Conservation (phyloP, 805 yeast genomes). For the Starmerella tilneyi region DNA sequence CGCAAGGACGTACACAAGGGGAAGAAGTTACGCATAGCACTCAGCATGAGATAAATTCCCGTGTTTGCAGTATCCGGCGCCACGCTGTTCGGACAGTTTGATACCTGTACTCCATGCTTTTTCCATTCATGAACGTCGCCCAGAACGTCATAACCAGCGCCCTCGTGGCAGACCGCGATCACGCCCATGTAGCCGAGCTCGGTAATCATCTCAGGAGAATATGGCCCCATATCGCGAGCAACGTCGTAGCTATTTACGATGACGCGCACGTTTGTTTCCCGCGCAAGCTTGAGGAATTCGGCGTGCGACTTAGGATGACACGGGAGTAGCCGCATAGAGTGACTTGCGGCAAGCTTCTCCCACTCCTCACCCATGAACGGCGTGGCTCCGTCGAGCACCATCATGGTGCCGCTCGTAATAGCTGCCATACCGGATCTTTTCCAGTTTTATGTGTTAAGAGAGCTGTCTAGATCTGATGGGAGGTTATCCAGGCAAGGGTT, state of each 20-base stretch:
- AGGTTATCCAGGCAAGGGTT: too few species aligned
- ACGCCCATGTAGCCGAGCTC: constrained; percentile 13
- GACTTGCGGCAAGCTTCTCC: constrained; percentile 12
- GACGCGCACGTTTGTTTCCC: constrained; percentile 12
- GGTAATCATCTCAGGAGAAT: constrained; percentile 18
- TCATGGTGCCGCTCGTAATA: not conserved
- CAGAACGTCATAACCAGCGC: constrained; percentile 50
- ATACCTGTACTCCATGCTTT: constrained; percentile 37
- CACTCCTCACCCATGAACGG: constrained; percentile 11
- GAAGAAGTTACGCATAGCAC: constrained; percentile 41
- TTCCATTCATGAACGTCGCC: constrained; percentile 37
- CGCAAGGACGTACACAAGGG: constrained; percentile 36
- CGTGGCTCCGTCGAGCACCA: constrained; percentile 8
- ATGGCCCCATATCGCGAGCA: constrained; percentile 20
- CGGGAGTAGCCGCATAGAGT: constrained; percentile 11
- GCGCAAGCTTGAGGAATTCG: constrained; percentile 16
- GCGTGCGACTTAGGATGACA: constrained; percentile 11
- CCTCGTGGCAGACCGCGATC: constrained; percentile 39
- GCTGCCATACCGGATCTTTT: not conserved
- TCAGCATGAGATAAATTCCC: constrained; percentile 39
- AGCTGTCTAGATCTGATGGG: too few species aligned
- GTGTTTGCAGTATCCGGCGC: constrained; percentile 50
- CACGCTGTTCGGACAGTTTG: constrained; percentile 44
- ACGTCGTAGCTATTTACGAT: constrained; percentile 20
- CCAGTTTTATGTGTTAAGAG: too few species aligned